These are phyloP conservation scores for Alternaria postmessia DNA, from an alignment of 2,329 filamentous ascomycete species.

Conservation along the genomic window DNA sequence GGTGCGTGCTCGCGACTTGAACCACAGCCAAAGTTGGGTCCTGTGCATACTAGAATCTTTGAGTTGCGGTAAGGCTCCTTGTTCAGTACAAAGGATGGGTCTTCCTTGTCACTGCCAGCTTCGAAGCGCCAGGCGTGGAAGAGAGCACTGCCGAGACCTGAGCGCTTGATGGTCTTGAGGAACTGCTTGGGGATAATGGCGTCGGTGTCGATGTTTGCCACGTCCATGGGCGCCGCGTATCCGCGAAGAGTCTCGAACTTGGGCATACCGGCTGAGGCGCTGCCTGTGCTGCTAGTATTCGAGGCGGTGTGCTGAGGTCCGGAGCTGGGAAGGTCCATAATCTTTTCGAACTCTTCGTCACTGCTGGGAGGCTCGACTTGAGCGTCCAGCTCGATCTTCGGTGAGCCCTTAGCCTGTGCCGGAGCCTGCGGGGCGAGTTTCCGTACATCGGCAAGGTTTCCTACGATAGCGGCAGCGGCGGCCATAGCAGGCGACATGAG, in stretches of 20 bases:
- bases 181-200: constrained; percentile 99
- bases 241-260: constrained; percentile 87
- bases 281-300: constrained; percentile 54
- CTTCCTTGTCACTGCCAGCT: constrained; percentile 72
- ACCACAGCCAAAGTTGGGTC: constrained; percentile 94
- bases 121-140: constrained; percentile 84
- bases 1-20: constrained; percentile 93
- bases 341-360: constrained; percentile 70
- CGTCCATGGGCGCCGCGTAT: constrained; percentile 85
- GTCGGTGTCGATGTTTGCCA: constrained; percentile 95
- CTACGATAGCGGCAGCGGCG: constrained; percentile 85
- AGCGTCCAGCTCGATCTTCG: constrained; percentile 66
- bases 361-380: constrained; percentile 65
- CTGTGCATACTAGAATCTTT: constrained; percentile 92
- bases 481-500: constrained; percentile 98
- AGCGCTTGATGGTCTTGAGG: constrained; percentile 98
- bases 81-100: constrained; percentile 87
- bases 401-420: constrained; percentile 58
- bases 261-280: constrained; percentile 70
- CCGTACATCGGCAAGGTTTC: constrained; percentile 90
- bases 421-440: constrained; percentile 68
- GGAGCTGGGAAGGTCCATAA: constrained; percentile 66
- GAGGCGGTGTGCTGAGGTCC: constrained; percentile 73
- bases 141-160: constrained; percentile 85
- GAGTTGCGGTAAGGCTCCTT: constrained; percentile 81